Evolutionary conservation across 139 green algal species (phyloP), one percentile per base, ranked within the genome.

Genomic region (Astrephomene gubernaculifera): DNA sequence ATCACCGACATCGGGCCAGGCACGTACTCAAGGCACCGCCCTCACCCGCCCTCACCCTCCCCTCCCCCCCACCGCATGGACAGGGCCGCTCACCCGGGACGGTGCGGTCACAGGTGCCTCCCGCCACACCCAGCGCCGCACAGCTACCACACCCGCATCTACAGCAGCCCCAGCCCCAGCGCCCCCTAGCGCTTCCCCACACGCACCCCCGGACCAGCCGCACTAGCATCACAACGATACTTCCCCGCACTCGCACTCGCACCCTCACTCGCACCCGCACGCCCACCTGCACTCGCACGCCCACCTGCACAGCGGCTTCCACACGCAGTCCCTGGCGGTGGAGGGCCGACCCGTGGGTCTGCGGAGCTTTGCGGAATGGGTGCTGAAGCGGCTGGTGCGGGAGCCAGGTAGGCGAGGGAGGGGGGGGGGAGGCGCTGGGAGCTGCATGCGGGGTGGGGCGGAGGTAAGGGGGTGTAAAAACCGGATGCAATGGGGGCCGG

Each of bases 351-450:
- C 87, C 1, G 41, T 68, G 31, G 71, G 78, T 31, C 85, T 90
- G 78, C 60, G 38, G 19, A 79, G 69, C 70, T 88, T 90, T 29
- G 76, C 85, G 14, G 24, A 17, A 9, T 91, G 76, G 33, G 70
- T 72, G 36, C 1, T 52, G 38, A 35, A 29, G 29, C 83, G 60
- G 4, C 41, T 84, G 49, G 52, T 79, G 33, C 22, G 33, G 63
- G 60, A 81, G 63, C 73, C 64, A 64, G 83, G 83, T 88, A 36
- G 12, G 44, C 7, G 2, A 7, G 49, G 43, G n/a, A 67, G 60
- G 21, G 19, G 22, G 21, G 19, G 60, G 21, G 22, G 12, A 14
- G 43, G 9, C 7, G 2, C 9, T 17, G 35, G 2, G 21, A 12
- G 31, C 36, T 19, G 6, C n/a, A n/a, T n/a, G n/a, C n/a, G n/a